Percentiles rank a stretch among this genome's conserved stretches.
Conservation (phyloP, 1,284 basidiomycete species). For the Wallemia hederae region DNA sequence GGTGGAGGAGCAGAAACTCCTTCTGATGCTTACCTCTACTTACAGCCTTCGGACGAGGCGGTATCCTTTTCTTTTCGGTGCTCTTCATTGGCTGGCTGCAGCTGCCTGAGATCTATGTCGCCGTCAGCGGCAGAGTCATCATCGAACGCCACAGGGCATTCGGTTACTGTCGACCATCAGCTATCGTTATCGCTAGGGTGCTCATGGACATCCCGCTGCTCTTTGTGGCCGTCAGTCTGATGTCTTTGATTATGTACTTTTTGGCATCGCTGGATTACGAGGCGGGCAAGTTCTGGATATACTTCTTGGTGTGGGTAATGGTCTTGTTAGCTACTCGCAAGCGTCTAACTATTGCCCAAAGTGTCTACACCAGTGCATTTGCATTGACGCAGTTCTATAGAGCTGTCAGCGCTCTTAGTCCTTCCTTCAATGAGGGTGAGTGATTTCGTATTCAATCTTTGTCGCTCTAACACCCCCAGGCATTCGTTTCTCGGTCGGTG, state of each 20-base stretch:
- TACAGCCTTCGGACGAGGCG: background rate
- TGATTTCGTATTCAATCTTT: no score
- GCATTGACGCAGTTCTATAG: background rate
- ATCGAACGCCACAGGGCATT: conserved; percentile 9
- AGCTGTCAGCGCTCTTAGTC: background rate
- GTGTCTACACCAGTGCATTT: conserved; percentile 1
- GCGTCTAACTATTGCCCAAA: conserved; percentile 8
- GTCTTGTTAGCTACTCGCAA: conserved; percentile 6
- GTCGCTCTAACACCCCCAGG: background rate
- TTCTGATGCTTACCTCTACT: background rate
- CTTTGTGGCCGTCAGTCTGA: conserved; percentile 8
- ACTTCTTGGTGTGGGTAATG: conserved; percentile 10
- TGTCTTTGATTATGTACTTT: conserved; percentile 11
- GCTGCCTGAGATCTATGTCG: conserved; percentile 10
- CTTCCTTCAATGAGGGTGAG: background rate
- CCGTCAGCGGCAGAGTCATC: conserved; percentile 10
- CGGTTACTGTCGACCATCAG: conserved; percentile 12
- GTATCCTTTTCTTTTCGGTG: conserved; percentile 10
- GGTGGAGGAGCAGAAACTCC: background rate
- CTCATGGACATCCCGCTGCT: conserved; percentile 11
- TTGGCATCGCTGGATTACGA: conserved; percentile 8
- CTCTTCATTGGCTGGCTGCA: conserved; percentile 10
- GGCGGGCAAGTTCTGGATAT: conserved; percentile 11
- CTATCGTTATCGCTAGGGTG: conserved; percentile 10
- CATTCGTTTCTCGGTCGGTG: conserved; percentile 2